Percentiles rank a stretch among this genome's conserved stretches.
Evolutionary conservation across 2,329 filamentous ascomycete genomes (phyloP).

Genomic region (Pestalotiopsis sp.): DNA sequence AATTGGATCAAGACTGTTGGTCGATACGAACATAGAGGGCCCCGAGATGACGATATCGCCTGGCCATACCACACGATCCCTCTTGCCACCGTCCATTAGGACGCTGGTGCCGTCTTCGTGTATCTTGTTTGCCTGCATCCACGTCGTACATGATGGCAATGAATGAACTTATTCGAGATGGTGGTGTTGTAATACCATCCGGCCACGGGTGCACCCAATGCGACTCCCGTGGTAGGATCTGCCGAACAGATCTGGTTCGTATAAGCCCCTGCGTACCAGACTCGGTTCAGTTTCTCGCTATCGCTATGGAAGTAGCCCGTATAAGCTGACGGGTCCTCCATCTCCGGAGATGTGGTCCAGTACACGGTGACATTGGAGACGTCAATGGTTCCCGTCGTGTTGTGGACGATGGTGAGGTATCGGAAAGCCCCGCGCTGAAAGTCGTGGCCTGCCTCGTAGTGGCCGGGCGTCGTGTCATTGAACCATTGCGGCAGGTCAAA

Average conservation of each 20-base stretch:
- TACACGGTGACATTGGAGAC: neutral
- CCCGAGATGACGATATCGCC: slow-evolving; percentile 59
- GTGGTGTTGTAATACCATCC: neutral
- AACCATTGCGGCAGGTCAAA: neutral
- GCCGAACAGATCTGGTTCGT: slow-evolving; percentile 45
- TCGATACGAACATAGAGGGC: slow-evolving; percentile 52
- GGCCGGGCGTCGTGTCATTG: neutral
- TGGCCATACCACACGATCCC: slow-evolving; percentile 59
- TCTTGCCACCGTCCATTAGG: slow-evolving; percentile 52
- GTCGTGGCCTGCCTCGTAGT: neutral
- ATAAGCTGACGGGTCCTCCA: slow-evolving; percentile 37
- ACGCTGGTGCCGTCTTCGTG: slow-evolving; percentile 8
- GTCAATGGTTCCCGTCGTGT: neutral
- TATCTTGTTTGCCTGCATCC: neutral
- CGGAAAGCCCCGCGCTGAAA: neutral
- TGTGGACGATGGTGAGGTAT: neutral
- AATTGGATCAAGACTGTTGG: slow-evolving; percentile 39
- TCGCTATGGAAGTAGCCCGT: slow-evolving; percentile 55
- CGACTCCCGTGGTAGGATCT: neutral
- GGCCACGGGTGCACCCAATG: neutral
- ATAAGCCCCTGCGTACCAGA: slow-evolving; percentile 60
- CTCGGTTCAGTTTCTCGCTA: slow-evolving; percentile 52
- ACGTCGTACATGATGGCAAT: neutral
- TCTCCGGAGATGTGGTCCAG: neutral
- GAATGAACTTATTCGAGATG: neutral